Evolutionary conservation across 2,329 filamentous ascomycete genomes (phyloP), one percentile per base, ranked within the genome.

Genomic region (Pseudodiploospora longispora): DNA sequence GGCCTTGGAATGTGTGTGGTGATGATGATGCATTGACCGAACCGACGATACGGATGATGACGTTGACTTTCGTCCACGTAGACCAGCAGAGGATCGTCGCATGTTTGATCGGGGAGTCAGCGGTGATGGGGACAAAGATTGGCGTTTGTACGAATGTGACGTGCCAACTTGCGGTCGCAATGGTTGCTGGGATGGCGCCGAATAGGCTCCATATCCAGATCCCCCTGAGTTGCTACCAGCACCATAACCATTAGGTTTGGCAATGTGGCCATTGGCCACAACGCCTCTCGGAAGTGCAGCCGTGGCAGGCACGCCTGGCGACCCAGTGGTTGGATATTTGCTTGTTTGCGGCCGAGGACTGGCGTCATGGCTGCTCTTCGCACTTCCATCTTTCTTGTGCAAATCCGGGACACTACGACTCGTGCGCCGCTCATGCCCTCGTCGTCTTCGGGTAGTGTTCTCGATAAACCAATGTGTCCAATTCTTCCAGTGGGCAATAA

Each of bases 41-140:
- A 98, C 83, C 0, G 89, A 95, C 1, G 89, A 96, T 10, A 98
- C 82, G 0, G 90, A 97, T 0, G 89, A 95, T 0, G 89, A 96
- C 0, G 93, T 98, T 1, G 91, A 97, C 62, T 97, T 97, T 48
- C 93, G 81, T 33, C 93, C 91, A 29, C 90, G 80, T 37, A 97
- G 75, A 30, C 91, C 90, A 36, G 76, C 80, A 5, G 88, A 95
- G 3, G 87, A 81, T 32, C 89, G 84, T 8, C 93, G 82, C 56
- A 94, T 85, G 1, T 86, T 87, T 5, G 87, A 89, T 34, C 89
- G 84, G 4, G 93, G 91, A 1, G 93, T 97, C 35, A 96, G 64
- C 0, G 93, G 91, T 3, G 83, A 84, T 0, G 93, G 93, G 0
- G 88, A 95, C 7, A 94, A 68, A 0, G 89, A 95, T 48, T 88